phyloP scores from a whole-genome alignment of 2,329 filamentous ascomycete genomes.

The Trichoderma citrinoviride region DNA sequence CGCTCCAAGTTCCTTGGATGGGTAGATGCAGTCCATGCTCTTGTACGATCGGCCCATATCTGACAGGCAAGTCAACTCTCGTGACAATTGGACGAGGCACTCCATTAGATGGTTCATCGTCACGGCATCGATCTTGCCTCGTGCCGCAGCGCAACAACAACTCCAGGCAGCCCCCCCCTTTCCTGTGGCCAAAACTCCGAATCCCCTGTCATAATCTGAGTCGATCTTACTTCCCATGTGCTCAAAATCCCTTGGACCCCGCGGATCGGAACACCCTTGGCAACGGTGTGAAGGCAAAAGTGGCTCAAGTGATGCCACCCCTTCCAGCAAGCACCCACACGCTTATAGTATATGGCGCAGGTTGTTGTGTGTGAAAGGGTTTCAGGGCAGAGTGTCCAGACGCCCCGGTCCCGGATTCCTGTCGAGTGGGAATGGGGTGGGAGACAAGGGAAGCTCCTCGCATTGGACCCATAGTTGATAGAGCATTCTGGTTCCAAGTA shows the following conservation, averaged over 20 bases:
- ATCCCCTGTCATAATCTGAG: conserved; percentile 23
- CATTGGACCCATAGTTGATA: not conserved
- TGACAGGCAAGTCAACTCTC: not conserved
- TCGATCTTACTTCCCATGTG: conserved; percentile 27
- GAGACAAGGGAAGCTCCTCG: not conserved
- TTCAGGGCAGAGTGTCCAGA: not conserved
- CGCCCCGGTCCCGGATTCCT: conserved; percentile 1
- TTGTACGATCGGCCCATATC: not conserved
- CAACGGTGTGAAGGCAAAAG: not conserved
- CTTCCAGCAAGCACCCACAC: not conserved
- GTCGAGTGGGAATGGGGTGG: conserved; percentile 4
- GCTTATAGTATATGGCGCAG: not conserved
- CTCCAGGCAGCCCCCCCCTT: not conserved
- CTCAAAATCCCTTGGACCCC: conserved; percentile 9
- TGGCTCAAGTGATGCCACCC: conserved; percentile 9
- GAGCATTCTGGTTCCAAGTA: too few relatives aligned
- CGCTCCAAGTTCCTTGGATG: not conserved
- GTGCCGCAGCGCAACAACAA: not conserved
- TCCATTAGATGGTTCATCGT: too few relatives aligned
- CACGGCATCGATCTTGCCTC: not conserved
- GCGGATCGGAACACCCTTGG: conserved; percentile 1
- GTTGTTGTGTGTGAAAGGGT: not conserved
- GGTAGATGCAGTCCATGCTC: not conserved
- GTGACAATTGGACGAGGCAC: not conserved
- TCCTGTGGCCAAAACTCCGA: conserved; percentile 1